Conservation (phyloP, 345 rosid species). For the Eutrema yunnanense region DNA sequence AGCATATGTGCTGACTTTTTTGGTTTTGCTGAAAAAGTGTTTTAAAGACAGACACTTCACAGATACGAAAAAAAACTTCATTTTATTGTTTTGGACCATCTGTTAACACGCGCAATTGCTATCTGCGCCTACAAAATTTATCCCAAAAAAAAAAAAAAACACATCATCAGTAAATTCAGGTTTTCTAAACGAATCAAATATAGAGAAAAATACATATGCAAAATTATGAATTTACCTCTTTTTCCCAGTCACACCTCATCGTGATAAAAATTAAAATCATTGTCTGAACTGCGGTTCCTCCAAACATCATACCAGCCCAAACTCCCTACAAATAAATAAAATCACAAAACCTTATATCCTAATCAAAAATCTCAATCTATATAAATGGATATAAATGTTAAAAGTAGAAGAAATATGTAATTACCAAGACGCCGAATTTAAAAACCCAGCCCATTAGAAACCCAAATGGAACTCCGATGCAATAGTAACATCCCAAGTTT, state of each 20-base stretch:
- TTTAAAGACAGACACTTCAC: no score
- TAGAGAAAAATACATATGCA: background rate
- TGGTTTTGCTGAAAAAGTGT: background rate
- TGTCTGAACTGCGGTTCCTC: conserved; percentile 75
- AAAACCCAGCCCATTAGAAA: conserved; percentile 90
- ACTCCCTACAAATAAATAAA: conserved; percentile 41
- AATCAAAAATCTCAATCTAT: background rate
- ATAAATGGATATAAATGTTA: background rate
- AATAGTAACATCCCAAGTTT: conserved; percentile 85
- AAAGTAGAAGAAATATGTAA: background rate
- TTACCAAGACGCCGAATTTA: conserved; percentile 69
- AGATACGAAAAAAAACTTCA: no score
- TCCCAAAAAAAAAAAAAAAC: no score
- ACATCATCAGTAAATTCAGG: background rate
- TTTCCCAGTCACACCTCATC: conserved; percentile 64
- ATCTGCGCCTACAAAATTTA: conserved; percentile 56
- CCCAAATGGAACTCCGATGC: conserved; percentile 76
- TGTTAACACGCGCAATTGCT: conserved; percentile 49
- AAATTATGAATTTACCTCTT: conserved; percentile 39
- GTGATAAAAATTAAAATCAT: conserved; percentile 47
- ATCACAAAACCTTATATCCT: background rate
- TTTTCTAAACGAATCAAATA: background rate
- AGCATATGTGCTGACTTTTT: background rate
- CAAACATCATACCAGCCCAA: conserved; percentile 89
- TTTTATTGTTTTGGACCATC: conserved; percentile 40